Base-by-base conservation (phyloP, 306 rosid species). In the Mimosa bimucronata region DNA sequence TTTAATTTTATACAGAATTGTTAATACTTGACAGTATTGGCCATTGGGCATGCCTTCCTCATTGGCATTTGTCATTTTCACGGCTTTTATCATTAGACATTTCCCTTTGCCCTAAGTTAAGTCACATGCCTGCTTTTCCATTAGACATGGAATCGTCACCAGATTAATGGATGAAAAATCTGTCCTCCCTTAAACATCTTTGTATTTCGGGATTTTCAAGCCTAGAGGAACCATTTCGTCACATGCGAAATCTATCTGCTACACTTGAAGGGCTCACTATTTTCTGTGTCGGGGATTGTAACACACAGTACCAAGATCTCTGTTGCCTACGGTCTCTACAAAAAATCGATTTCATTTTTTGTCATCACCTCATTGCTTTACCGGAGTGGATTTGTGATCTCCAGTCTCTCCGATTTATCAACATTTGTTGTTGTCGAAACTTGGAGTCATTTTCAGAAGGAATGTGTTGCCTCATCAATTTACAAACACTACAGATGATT, bases 1-100 rank as follows among this genome's bases (percentile, higher is more conserved):
- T 0, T 71, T 3, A 0, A 0, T 2, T 0, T 1, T 0, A 41
- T 23, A 14, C 0, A 2, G 0, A 72, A 34, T 26, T 72, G 64
- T 2, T 42, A 28, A 50, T 26, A 48, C 55, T 23, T 46, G 16
- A 23, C 16, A 58, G n/a, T n/a, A n/a, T n/a, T n/a, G n/a, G n/a
- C n/a, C n/a, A n/a, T n/a, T n/a, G n/a, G n/a, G n/a, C 9, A 10
- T 74, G 4, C 78, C 78, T 23, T n/a, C n/a, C n/a, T n/a, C n/a
- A n/a, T n/a, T n/a, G n/a, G n/a, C n/a, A n/a, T n/a, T n/a, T n/a
- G n/a, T 8, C 25, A 23, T 74, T 74, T 13, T 50, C 75, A 66
- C 18, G 11, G 5, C 71, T 66, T 72, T 6, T 48, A 55, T 41
- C 26, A 21, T 38, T 79, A 26, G 0, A 19, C 2, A 75, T 79